A percentile compares a stretch with the other conserved stretches of the same genome.
Evolutionary conservation across 495 filamentous ascomycete genomes (phyloP).

Genomic region (Aspergillus bertholletiae): DNA sequence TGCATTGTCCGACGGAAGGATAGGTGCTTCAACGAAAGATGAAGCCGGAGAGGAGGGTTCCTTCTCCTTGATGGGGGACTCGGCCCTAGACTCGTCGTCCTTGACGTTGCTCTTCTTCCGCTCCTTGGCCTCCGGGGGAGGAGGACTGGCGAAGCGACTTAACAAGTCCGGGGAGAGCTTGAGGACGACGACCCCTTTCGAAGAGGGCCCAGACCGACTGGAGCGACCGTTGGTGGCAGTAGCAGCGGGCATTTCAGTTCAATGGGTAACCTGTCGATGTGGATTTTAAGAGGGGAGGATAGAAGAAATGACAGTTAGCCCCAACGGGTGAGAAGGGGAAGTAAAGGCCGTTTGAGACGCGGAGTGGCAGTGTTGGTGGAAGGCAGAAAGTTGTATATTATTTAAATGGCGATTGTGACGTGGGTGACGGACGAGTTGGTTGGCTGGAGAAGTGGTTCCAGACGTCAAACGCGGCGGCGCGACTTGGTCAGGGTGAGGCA

Average conservation of each 20-base stretch:
- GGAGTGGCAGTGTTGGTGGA: constrained; percentile 9
- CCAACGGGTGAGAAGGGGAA: neutral
- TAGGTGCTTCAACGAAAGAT: constrained; percentile 44
- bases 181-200: constrained; percentile 49
- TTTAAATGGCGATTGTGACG: constrained; percentile 14
- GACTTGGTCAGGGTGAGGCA: constrained; percentile 23
- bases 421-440: constrained; percentile 8
- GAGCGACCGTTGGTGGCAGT: constrained; percentile 34
- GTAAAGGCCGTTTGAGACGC: neutral
- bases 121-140: constrained; percentile 20
- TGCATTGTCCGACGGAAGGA: constrained; percentile 52
- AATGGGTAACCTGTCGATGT: constrained; percentile 10
- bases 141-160: constrained; percentile 37
- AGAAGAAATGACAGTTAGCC: neutral
- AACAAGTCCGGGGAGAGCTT: constrained; percentile 49
- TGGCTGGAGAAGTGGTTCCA: constrained; percentile 13
- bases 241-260: constrained; percentile 28
- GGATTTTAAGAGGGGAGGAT: neutral
- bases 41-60: constrained; percentile 47
- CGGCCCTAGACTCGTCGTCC: constrained; percentile 32
- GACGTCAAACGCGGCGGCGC: constrained; percentile 16
- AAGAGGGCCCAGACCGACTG: constrained; percentile 26
- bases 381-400: neutral
- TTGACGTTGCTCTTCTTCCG: constrained; percentile 24
- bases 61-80: constrained; percentile 39